Evolutionary conservation across 345 rosid species (phyloP).

Genomic region (Cardamine chenopodiifolia): DNA sequence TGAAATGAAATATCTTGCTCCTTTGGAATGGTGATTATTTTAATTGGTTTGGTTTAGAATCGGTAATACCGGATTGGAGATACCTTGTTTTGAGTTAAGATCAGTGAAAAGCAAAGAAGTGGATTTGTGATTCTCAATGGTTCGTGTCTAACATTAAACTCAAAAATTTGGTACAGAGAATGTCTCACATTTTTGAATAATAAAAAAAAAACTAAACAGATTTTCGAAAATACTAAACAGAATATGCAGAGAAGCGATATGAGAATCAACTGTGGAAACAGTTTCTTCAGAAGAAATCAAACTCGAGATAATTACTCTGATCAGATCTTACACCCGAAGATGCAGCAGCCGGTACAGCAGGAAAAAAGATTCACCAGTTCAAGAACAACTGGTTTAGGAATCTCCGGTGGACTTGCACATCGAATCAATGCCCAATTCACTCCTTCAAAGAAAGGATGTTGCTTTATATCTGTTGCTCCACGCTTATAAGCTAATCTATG

Average conservation of each 20-base stretch:
- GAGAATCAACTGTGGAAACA: conserved; percentile 25
- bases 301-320: conserved; percentile 66
- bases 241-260: conserved; percentile 29
- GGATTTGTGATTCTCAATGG: neutral
- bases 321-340: conserved; percentile 57
- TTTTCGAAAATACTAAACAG: conserved; percentile 33
- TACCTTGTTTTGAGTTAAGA: no score
- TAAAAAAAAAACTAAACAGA: neutral
- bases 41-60: neutral
- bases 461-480: conserved; percentile 84
- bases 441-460: conserved; percentile 85
- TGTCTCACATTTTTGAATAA: conserved; percentile 36
- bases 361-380: conserved; percentile 47
- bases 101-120: no score
- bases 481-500: conserved; percentile 75
- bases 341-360: conserved; percentile 38
- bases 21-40: conserved; percentile 8
- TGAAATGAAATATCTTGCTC: conserved; percentile 37
- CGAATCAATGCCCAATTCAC: conserved; percentile 85
- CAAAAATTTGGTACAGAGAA: conserved; percentile 27
- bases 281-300: conserved; percentile 66
- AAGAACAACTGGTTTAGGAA: conserved; percentile 70
- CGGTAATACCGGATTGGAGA: neutral
- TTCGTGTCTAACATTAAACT: conserved; percentile 19
- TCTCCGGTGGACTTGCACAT: conserved; percentile 79